Evolutionary conservation across 495 filamentous ascomycete species (phyloP).

Genomic region (Podospora fimiseda): DNA sequence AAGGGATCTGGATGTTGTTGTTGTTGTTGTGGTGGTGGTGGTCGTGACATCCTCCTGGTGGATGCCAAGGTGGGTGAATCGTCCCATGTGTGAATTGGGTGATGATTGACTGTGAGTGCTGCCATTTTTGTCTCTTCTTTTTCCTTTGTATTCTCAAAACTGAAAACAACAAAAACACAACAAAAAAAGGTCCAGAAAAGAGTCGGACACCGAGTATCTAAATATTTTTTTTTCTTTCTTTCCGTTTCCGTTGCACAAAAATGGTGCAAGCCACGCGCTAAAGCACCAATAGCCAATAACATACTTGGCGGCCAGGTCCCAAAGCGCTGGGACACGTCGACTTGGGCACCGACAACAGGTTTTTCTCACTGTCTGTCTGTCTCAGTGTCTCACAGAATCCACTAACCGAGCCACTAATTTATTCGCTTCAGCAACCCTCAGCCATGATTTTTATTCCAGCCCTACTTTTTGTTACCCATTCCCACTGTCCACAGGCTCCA

Average conservation of each 20-base stretch:
- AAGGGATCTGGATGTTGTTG: not conserved
- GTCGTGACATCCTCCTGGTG: not conserved
- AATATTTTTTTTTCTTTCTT: not conserved
- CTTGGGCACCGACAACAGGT: not conserved
- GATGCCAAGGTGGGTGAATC: not conserved
- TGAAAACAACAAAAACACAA: too few relatives aligned
- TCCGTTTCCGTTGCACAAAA: not conserved
- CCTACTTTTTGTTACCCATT: not conserved
- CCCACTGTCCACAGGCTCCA: not conserved
- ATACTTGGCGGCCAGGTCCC: not conserved
- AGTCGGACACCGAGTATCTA: not conserved
- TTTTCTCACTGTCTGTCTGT: too few relatives aligned
- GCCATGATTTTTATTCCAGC: not conserved
- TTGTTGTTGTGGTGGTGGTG: not conserved
- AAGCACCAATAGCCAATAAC: not conserved
- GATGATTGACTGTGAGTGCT: slow-evolving; percentile 1
- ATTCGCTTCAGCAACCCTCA: not conserved
- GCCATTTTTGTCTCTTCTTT: not conserved
- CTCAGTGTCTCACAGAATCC: too few relatives aligned
- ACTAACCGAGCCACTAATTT: not conserved
- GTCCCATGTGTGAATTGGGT: not conserved
- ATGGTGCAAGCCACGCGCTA: not conserved
- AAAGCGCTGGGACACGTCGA: not conserved
- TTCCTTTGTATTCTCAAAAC: too few relatives aligned
- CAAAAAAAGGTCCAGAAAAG: not conserved